These are phyloP conservation scores for Hanseniaspora nectarophila DNA, from an alignment of 805 yeast genomes.

Conservation along the genomic window DNA sequence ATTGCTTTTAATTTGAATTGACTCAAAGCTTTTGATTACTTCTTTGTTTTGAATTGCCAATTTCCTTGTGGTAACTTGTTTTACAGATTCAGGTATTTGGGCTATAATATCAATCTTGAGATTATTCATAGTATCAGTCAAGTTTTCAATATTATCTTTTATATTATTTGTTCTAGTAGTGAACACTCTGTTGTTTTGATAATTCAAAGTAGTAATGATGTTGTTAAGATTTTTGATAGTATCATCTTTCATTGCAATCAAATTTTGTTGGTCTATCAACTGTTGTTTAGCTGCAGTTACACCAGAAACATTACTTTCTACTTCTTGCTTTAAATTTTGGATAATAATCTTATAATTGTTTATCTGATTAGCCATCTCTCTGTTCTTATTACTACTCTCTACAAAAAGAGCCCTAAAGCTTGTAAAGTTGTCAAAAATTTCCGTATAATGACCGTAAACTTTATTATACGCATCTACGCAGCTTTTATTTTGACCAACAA, in stretches of 20 bases:
- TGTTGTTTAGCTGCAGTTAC: background rate
- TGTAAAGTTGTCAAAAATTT: conserved; percentile 3
- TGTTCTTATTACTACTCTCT: conserved; percentile 23
- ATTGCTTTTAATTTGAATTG: background rate
- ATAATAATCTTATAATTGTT: conserved; percentile 20
- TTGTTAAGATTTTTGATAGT: background rate
- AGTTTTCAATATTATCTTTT: background rate
- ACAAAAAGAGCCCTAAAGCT: conserved; percentile 18
- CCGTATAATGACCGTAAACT: background rate
- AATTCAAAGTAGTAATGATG: conserved; percentile 2
- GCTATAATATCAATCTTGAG: background rate
- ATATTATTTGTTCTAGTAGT: conserved; percentile 9
- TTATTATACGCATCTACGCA: background rate
- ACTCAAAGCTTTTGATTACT: conserved; percentile 4
- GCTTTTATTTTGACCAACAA: background rate
- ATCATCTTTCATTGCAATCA: conserved; percentile 19
- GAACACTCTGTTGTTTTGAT: conserved; percentile 21
- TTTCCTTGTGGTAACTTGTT: conserved; percentile 21
- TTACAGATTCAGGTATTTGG: conserved; percentile 1
- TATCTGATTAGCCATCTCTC: conserved; percentile 22
- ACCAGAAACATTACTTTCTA: conserved; percentile 13
- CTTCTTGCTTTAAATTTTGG: conserved; percentile 22
- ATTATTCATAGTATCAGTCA: conserved; percentile 7
- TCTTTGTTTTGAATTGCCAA: conserved; percentile 20
- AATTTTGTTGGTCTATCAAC: conserved; percentile 17